phyloP scores from a whole-genome alignment of 495 filamentous ascomycete species.

The Podospora pseudocomata region DNA sequence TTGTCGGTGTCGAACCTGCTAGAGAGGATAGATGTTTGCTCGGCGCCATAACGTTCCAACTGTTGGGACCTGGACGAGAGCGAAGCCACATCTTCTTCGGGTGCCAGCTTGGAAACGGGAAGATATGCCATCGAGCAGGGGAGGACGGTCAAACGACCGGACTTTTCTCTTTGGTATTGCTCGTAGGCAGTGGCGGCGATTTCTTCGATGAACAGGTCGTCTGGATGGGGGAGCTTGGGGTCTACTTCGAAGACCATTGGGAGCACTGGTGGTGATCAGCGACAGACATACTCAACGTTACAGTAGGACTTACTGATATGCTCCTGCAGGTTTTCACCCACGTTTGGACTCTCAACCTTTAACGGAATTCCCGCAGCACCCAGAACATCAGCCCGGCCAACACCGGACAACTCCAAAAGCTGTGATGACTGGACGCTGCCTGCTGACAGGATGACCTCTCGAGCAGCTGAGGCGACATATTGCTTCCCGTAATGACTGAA shows the following conservation, averaged over 20 bases:
- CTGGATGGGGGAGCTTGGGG: slow-evolving; percentile 37
- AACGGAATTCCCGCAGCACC: slow-evolving; percentile 40
- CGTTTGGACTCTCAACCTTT: slow-evolving; percentile 44
- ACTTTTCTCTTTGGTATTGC: slow-evolving; percentile 16
- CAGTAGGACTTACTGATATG: slow-evolving; percentile 41
- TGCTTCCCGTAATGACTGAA: slow-evolving; percentile 34
- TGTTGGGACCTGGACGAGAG: slow-evolving; percentile 2
- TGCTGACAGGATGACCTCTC: slow-evolving; percentile 54
- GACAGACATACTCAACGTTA: background rate
- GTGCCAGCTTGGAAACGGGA: slow-evolving; percentile 38
- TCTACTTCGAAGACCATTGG: slow-evolving; percentile 45
- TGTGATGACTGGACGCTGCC: slow-evolving; percentile 53
- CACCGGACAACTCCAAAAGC: slow-evolving; percentile 56
- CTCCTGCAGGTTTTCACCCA: slow-evolving; percentile 57
- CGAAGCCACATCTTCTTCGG: slow-evolving; percentile 20
- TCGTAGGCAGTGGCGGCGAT: slow-evolving; percentile 18
- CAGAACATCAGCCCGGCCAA: slow-evolving; percentile 44
- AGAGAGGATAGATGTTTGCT: slow-evolving; percentile 22
- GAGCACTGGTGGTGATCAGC: background rate
- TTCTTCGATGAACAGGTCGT: slow-evolving; percentile 35
- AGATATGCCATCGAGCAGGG: slow-evolving; percentile 47
- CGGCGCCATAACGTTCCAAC: slow-evolving; percentile 4
- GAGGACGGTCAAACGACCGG: slow-evolving; percentile 25
- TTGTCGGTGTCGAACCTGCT: slow-evolving; percentile 32
- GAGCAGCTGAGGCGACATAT: slow-evolving; percentile 29